Conservation (phyloP, 2,329 filamentous ascomycete species). For the Nemania sp. region DNA sequence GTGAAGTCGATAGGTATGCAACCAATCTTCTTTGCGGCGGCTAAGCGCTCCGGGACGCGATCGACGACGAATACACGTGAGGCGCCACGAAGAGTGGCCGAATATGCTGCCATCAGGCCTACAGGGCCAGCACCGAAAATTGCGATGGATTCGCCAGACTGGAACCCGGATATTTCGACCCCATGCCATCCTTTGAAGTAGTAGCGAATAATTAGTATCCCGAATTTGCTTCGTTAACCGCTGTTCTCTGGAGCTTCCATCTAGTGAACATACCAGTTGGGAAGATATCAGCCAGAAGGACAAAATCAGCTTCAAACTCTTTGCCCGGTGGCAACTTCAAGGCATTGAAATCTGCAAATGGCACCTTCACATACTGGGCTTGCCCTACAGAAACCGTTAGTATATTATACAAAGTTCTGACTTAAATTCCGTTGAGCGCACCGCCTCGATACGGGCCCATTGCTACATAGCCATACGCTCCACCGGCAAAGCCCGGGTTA, state of each 20-base stretch:
- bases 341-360: slow-evolving; percentile 30
- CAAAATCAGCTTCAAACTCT: slow-evolving; percentile 25
- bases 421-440: not conserved
- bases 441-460: slow-evolving; percentile 28
- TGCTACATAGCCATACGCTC: slow-evolving; percentile 28
- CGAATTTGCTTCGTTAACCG: not conserved
- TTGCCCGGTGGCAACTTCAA: slow-evolving; percentile 23
- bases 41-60: slow-evolving; percentile 45
- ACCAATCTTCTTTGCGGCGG: slow-evolving; percentile 47
- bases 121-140: slow-evolving; percentile 54
- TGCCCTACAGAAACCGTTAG: not conserved
- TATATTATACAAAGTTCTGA: too few species aligned
- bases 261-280: slow-evolving; percentile 11
- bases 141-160: slow-evolving; percentile 40
- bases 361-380: slow-evolving; percentile 27
- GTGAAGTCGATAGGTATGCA: slow-evolving; percentile 53
- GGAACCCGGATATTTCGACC: slow-evolving; percentile 23
- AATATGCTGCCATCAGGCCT: slow-evolving; percentile 52
- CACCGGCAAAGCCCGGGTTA: slow-evolving; percentile 28
- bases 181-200: slow-evolving; percentile 22
- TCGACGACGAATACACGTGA: slow-evolving; percentile 51
- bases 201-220: not conserved
- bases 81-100: slow-evolving; percentile 51
- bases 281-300: slow-evolving; percentile 29
- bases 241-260: not conserved